These are phyloP conservation scores for Beta vulgaris DNA, from an alignment of 148 eudicot genomes.

Conservation along the genomic window DNA sequence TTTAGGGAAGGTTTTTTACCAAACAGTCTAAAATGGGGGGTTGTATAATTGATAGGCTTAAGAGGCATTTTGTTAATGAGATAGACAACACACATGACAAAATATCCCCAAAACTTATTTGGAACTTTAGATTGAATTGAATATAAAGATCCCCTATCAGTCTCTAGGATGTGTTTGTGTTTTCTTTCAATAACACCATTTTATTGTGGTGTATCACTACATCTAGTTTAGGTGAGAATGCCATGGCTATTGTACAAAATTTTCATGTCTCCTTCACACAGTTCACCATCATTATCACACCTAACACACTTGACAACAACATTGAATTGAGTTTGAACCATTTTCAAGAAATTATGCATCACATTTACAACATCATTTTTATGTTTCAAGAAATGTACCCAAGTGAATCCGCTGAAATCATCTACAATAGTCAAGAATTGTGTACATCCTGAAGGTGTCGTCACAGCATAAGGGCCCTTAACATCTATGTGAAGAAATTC, in stretches of 20 bases:
- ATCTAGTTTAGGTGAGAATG: neutral
- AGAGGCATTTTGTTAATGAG: neutral
- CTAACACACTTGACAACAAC: neutral
- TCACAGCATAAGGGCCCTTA: neutral
- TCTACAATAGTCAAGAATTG: neutral
- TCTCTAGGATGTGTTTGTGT: neutral
- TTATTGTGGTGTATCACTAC: conserved; percentile 5
- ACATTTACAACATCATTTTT: neutral
- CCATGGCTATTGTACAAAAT: neutral
- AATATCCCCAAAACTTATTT: neutral
- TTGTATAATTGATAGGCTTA: neutral
- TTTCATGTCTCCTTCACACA: neutral
- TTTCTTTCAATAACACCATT: conserved; percentile 2
- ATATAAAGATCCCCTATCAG: neutral
- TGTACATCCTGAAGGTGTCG: neutral
- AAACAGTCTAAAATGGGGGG: neutral
- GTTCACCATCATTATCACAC: neutral
- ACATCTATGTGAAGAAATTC: neutral
- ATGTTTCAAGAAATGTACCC: neutral
- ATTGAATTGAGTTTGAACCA: neutral
- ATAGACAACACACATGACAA: neutral
- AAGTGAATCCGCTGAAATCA: neutral
- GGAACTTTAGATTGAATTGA: neutral
- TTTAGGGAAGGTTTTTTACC: neutral
- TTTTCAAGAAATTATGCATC: neutral